These are phyloP conservation scores for Elaphomyces granulatus DNA, from an alignment of 495 filamentous ascomycete species.

Conservation along the genomic window DNA sequence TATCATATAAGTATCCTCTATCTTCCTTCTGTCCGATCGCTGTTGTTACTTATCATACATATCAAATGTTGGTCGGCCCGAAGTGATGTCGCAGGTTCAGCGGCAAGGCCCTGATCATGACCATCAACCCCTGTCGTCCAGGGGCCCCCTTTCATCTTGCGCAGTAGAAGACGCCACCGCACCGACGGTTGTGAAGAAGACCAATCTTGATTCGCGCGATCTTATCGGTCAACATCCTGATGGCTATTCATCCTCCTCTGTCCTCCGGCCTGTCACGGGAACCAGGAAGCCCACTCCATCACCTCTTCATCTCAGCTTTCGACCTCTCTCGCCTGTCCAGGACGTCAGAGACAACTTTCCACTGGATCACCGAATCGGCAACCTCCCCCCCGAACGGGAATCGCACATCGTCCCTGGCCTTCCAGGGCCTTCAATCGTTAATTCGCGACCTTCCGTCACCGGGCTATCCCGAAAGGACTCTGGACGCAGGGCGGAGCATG, in stretches of 20 bases:
- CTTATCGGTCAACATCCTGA: conserved; percentile 21
- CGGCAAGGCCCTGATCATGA: conserved; percentile 21
- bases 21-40: too few relatives aligned
- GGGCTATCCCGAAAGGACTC: background rate
- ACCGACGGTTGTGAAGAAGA: conserved; percentile 11
- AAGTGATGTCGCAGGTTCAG: conserved; percentile 29
- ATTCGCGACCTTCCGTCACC: background rate
- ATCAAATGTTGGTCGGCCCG: conserved; percentile 9
- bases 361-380: background rate
- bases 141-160: conserved; percentile 6
- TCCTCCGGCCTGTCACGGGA: conserved; percentile 11
- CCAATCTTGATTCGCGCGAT: conserved; percentile 21
- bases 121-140: conserved; percentile 7
- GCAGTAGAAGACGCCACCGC: conserved; percentile 9
- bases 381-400: background rate
- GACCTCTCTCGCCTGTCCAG: conserved; percentile 12
- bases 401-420: background rate
- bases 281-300: conserved; percentile 22
- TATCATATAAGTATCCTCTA: too few relatives aligned
- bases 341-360: conserved; percentile 1
- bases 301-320: conserved; percentile 23
- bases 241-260: conserved; percentile 14
- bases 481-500: conserved; percentile 1
- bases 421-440: background rate
- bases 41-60: too few relatives aligned